Evolutionary conservation across 2,329 filamentous ascomycete genomes (phyloP).

Genomic region (Fusarium mangiferae): DNA sequence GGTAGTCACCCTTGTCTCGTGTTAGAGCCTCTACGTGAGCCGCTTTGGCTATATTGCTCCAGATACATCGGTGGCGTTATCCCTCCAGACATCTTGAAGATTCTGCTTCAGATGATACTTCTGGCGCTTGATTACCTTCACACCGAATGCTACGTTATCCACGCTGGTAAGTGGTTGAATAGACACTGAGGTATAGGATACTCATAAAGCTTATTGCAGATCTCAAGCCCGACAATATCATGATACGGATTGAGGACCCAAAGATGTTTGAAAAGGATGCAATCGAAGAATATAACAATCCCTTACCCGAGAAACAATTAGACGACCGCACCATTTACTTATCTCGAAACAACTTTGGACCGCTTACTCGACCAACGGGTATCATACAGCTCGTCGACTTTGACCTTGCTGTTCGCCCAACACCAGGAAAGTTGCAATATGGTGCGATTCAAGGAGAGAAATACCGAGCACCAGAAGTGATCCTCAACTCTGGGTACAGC

Average conservation of each 20-base stretch:
- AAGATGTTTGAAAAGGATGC: conserved; percentile 30
- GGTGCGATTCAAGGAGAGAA: conserved; percentile 28
- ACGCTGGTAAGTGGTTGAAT: conserved; percentile 4
- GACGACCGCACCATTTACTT: conserved; percentile 35
- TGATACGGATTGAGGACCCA: conserved; percentile 32
- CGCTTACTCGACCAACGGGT: conserved; percentile 21
- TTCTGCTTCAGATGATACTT: conserved; percentile 36
- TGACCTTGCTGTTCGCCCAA: conserved; percentile 10
- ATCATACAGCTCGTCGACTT: conserved; percentile 37
- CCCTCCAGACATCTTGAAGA: conserved; percentile 31
- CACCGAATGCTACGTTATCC: conserved; percentile 34
- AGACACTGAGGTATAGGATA: rapidly evolving
- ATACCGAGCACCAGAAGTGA: conserved; percentile 38
- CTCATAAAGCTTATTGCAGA: not conserved
- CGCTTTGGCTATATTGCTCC: conserved; percentile 38
- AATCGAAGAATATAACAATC: conserved; percentile 31
- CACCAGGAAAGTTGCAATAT: not conserved
- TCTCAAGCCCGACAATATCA: conserved; percentile 38
- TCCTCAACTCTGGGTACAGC: conserved; percentile 33
- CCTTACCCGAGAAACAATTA: conserved; percentile 33
- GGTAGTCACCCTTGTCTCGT: conserved; percentile 35
- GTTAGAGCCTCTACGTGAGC: conserved; percentile 36
- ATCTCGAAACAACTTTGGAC: conserved; percentile 37
- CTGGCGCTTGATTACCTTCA: conserved; percentile 41
- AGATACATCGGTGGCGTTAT: conserved; percentile 33